These are phyloP conservation scores for Aspergillus intermedius DNA, from an alignment of 2,329 filamentous ascomycete species.

Conservation along the genomic window DNA sequence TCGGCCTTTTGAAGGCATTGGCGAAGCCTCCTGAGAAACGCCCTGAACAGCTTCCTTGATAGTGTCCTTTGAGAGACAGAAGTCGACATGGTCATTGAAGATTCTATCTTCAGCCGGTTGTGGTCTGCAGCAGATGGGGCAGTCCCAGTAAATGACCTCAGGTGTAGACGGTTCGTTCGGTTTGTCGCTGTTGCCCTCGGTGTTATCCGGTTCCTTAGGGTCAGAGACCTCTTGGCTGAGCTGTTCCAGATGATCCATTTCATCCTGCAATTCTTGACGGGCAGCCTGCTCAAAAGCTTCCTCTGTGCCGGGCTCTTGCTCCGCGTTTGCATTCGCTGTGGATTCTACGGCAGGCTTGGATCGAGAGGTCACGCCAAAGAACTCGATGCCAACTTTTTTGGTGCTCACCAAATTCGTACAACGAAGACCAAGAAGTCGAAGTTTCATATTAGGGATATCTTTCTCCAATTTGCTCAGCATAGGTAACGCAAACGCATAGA, in stretches of 20 bases:
- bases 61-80: conserved; percentile 76
- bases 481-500: conserved; percentile 74
- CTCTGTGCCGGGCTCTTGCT: conserved; percentile 65
- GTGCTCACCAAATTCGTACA: conserved; percentile 83
- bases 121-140: conserved; percentile 76
- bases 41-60: conserved; percentile 74
- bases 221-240: conserved; percentile 51
- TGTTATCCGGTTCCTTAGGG: conserved; percentile 6
- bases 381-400: conserved; percentile 72
- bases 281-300: conserved; percentile 59
- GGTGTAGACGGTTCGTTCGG: conserved; percentile 2
- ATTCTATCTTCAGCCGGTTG: conserved; percentile 66
- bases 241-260: conserved; percentile 55
- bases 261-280: conserved; percentile 53
- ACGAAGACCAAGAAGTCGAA: conserved; percentile 81
- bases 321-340: conserved; percentile 22
- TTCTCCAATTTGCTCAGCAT: conserved; percentile 80
- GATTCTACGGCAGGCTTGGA: conserved; percentile 11
- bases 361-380: conserved; percentile 57
- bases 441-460: conserved; percentile 69
- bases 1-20: conserved; percentile 5
- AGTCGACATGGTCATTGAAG: conserved; percentile 90
- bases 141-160: conserved; percentile 62
- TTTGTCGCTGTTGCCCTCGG: conserved; percentile 19
- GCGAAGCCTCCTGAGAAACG: conserved; percentile 24